Base-by-base conservation (phyloP, 2,329 filamentous ascomycete genomes). In the Penicillium frequentans region DNA sequence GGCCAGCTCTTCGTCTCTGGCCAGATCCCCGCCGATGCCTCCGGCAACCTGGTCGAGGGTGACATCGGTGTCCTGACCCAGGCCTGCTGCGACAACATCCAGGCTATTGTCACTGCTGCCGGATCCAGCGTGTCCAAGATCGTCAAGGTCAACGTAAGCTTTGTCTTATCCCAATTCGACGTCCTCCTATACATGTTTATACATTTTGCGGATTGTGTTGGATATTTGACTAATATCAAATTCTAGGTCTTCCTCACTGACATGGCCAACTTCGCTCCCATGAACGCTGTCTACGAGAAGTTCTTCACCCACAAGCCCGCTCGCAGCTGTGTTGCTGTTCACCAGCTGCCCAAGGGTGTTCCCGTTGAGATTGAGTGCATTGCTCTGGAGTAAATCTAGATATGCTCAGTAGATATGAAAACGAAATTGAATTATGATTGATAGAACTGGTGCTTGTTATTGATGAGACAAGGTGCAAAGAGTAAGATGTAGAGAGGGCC, bases 201-300 rank as follows among this genome's bases (percentile, higher is more conserved):
- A n/a, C 33, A 13, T 31, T 37, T 2, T 37, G 35, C 9, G 35
- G 35, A 19, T 3, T 39, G 7, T 26, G 26, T 7, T 39, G 9
- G 1, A 35, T 33, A 13, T 16, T 31, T n/a, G 5, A 48, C 45
- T 14, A 29, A 27, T 10, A 35, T 50, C 31, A 31, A 23, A 10
- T 31, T 14, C 8, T 42, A 79, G 76, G 89, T 96, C 72, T 98
- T 97, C 83, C 80, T 98, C 60, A 88, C 89, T 50, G 90, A 96
- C 77, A 98, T 98, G 93, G 85, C 83, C 62, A 83, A 95, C 78
- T 98, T 98, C 72, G 87, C 84, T 49, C 85, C 87, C 72, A 90
- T 91, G 86, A 92, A 91, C 75, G 82, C 82, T 66, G 82, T 88
- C 49, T 91, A 90, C 69, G 84, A 83, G 70, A 84, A 87, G 73